These are phyloP conservation scores for Arthrobotrys entomopaga DNA, from an alignment of 2,329 filamentous ascomycete species.

Conservation along the genomic window DNA sequence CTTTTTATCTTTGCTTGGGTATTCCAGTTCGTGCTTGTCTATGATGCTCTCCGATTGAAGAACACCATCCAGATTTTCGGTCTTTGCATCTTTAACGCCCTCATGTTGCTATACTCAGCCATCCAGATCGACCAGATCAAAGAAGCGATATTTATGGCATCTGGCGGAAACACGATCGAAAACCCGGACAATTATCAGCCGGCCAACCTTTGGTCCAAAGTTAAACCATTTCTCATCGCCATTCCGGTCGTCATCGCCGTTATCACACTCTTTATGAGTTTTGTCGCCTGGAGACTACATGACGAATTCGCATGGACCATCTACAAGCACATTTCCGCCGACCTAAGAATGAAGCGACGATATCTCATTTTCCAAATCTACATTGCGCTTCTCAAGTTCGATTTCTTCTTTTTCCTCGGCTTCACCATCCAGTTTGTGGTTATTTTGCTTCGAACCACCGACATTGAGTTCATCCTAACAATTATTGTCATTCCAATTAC, in stretches of 20 bases:
- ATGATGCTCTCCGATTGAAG: slow-evolving; percentile 91
- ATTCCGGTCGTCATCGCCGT: slow-evolving; percentile 85
- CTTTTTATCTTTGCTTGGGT: slow-evolving; percentile 98
- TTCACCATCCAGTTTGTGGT: slow-evolving; percentile 99
- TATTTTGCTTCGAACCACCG: slow-evolving; percentile 74
- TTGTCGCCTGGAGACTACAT: slow-evolving; percentile 92
- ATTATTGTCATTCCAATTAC: slow-evolving; percentile 90
- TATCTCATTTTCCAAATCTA: slow-evolving; percentile 99
- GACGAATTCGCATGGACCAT: slow-evolving; percentile 99
- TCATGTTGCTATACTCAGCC: slow-evolving; percentile 88
- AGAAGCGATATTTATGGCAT: slow-evolving; percentile 69
- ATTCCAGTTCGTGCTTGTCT: slow-evolving; percentile 88
- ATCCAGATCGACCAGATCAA: slow-evolving; percentile 92
- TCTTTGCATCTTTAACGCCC: slow-evolving; percentile 89
- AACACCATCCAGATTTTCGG: slow-evolving; percentile 99
- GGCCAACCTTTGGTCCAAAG: slow-evolving; percentile 71
- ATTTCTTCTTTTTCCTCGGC: slow-evolving; percentile 99
- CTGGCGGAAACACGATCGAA: slow-evolving; percentile 32
- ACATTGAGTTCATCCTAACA: slow-evolving; percentile 84
- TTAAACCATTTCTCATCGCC: slow-evolving; percentile 81
- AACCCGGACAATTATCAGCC: slow-evolving; percentile 38
- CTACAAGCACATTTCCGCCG: slow-evolving; percentile 97
- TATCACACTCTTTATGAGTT: slow-evolving; percentile 76
- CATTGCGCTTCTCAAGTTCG: slow-evolving; percentile 96
- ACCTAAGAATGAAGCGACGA: slow-evolving; percentile 94